These are phyloP conservation scores for Coprinellus micaceus DNA, from an alignment of 768 basidiomycete species.

Conservation along the genomic window DNA sequence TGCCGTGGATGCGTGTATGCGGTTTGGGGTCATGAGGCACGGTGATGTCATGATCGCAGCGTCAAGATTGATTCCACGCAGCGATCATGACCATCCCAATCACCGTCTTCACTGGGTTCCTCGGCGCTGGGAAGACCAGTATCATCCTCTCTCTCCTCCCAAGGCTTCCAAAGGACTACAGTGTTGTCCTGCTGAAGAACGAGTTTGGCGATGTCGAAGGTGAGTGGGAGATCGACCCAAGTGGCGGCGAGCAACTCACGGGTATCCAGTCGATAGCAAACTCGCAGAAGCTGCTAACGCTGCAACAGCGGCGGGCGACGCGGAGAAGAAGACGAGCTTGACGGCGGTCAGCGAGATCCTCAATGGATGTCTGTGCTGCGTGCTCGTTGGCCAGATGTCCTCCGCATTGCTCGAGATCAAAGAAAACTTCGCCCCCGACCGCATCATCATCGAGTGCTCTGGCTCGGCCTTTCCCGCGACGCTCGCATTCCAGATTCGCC, in stretches of 20 bases:
- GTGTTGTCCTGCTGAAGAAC: conserved; percentile 89
- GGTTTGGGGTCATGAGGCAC: no score
- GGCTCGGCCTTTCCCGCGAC: conserved; percentile 96
- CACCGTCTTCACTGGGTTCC: conserved; percentile 94
- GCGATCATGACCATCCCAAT: conserved; percentile 60
- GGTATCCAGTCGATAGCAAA: conserved; percentile 74
- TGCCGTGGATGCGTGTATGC: no score
- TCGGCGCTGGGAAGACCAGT: conserved; percentile 78
- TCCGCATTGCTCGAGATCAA: conserved; percentile 84
- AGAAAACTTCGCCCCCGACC: conserved; percentile 81
- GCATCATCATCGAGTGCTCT: conserved; percentile 94
- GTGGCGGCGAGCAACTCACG: not conserved
- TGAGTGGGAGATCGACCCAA: conserved; percentile 21
- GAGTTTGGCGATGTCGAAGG: conserved; percentile 95
- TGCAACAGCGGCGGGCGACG: not conserved
- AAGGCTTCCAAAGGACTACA: conserved; percentile 80
- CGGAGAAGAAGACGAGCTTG: conserved; percentile 47
- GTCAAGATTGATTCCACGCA: not conserved
- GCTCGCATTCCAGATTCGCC: conserved; percentile 89
- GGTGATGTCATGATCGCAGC: not conserved
- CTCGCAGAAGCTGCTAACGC: conserved; percentile 59
- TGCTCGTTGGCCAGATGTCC: conserved; percentile 93
- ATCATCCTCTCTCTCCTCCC: conserved; percentile 81
- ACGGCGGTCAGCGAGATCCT: conserved; percentile 89
- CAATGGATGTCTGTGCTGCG: conserved; percentile 97